Conservation (phyloP, 306 rosid species). For the Vigna nakashimae region DNA sequence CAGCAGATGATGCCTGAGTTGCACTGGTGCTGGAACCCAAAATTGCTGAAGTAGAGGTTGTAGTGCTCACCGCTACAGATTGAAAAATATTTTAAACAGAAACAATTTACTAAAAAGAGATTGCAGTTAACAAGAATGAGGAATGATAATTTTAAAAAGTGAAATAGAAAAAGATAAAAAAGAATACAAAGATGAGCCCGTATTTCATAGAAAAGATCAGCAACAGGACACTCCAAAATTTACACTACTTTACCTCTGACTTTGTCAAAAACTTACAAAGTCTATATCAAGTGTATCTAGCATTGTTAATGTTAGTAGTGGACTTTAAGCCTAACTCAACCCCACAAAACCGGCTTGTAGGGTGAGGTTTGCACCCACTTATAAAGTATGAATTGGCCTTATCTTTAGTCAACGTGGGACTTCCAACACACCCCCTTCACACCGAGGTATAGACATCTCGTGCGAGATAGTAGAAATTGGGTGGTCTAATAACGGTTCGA, state of each 20-base stretch:
- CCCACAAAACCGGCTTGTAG: too few relatives aligned
- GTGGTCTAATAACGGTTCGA: too few relatives aligned
- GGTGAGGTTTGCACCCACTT: too few relatives aligned
- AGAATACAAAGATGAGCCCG: neutral
- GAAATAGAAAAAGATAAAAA: neutral
- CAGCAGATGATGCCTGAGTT: conserved; percentile 66
- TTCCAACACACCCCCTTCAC: too few relatives aligned
- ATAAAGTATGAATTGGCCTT: too few relatives aligned
- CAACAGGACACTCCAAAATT: conserved; percentile 16
- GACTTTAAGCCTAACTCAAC: too few relatives aligned
- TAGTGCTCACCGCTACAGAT: conserved; percentile 62
- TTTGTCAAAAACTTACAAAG: conserved; percentile 2
- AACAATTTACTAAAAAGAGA: conserved; percentile 9
- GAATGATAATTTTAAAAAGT: neutral
- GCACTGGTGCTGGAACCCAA: conserved; percentile 61
- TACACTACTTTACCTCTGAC: conserved; percentile 18
- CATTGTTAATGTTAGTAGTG: neutral
- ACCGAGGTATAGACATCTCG: too few relatives aligned
- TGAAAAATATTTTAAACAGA: neutral
- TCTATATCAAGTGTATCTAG: neutral
- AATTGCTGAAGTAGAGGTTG: conserved; percentile 56
- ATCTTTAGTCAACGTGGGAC: too few relatives aligned
- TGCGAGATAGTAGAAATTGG: too few relatives aligned
- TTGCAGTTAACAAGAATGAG: neutral
- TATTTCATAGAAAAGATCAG: conserved; percentile 6